Conservation (phyloP, 108 stramenopile species). For the Pseudonitzschia multiseries region DNA sequence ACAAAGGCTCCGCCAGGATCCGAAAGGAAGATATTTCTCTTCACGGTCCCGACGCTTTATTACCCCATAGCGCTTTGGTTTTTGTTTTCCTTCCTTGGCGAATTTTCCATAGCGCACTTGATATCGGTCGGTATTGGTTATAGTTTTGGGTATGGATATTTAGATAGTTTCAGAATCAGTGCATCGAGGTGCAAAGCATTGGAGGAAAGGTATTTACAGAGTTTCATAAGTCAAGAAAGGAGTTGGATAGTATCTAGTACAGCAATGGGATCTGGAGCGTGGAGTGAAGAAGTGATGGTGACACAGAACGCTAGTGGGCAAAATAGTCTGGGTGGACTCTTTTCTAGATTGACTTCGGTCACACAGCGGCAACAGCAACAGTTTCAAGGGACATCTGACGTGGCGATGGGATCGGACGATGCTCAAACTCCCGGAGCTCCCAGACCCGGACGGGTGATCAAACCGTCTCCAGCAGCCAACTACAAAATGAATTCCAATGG, state of each 20-base stretch:
- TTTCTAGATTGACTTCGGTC: neutral
- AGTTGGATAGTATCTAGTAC: conserved; percentile 40
- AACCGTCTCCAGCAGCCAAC: neutral
- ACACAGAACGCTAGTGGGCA: neutral
- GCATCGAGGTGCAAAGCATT: conserved; percentile 35
- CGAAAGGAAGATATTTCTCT: conserved; percentile 63
- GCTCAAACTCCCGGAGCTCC: neutral
- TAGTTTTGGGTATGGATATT: conserved; percentile 47
- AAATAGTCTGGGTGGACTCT: neutral
- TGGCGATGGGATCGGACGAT: conserved; percentile 15
- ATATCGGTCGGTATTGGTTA: conserved; percentile 78
- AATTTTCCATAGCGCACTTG: conserved; percentile 51
- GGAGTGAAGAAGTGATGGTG: conserved; percentile 31
- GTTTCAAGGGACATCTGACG: neutral
- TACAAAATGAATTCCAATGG: neutral
- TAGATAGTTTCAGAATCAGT: conserved; percentile 39
- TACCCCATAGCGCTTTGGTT: conserved; percentile 72
- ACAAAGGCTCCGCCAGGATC: conserved; percentile 58
- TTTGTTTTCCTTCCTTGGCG: conserved; percentile 71
- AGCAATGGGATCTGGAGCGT: conserved; percentile 43
- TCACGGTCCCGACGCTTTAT: conserved; percentile 60
- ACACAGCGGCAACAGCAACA: conserved; percentile 3
- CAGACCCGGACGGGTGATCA: conserved; percentile 19
- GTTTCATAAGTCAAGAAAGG: conserved; percentile 33
- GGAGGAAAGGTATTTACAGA: conserved; percentile 44